A percentile compares a stretch with the other conserved stretches of the same genome.
Conservation (phyloP, 257 asterid genomes). For the Coffea eugenioides region DNA sequence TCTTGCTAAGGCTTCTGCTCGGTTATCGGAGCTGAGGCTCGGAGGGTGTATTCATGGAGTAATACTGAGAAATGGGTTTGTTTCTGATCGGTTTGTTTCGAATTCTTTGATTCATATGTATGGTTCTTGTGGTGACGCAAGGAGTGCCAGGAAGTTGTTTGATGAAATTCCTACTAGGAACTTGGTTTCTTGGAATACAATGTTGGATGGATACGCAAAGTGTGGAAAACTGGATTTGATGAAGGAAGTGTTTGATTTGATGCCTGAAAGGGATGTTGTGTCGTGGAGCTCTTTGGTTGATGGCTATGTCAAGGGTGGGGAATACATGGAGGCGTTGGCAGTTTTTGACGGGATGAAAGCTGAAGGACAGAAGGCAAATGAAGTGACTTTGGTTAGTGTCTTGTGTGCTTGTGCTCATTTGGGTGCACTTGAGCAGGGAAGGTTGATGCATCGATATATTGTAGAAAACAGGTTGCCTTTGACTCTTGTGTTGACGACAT, state of each 20-base stretch:
- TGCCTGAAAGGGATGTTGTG: constrained; percentile 64
- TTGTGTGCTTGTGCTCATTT: constrained; percentile 74
- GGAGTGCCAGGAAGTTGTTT: constrained; percentile 53
- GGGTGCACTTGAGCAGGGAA: constrained; percentile 75
- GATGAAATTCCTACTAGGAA: constrained; percentile 51
- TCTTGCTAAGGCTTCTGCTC: constrained; percentile 55
- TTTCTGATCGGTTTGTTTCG: constrained; percentile 41
- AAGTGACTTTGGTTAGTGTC: constrained; percentile 75
- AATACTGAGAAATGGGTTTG: constrained; percentile 41
- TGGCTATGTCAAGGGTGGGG: constrained; percentile 69
- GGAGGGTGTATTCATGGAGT: constrained; percentile 48
- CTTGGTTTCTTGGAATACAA: constrained; percentile 69
- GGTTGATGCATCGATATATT: constrained; percentile 44
- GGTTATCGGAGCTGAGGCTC: constrained; percentile 34
- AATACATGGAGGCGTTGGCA: constrained; percentile 42
- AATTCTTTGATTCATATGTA: constrained; percentile 77
- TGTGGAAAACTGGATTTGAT: constrained; percentile 48
- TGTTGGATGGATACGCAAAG: constrained; percentile 73
- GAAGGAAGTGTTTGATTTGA: constrained; percentile 59
- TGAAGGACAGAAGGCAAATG: constrained; percentile 46
- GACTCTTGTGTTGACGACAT: constrained; percentile 52
- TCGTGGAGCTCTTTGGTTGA: constrained; percentile 88
- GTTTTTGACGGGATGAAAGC: constrained; percentile 47
- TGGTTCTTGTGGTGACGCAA: constrained; percentile 40
- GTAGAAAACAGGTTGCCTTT: constrained; percentile 41